Evolutionary conservation across 192 early-diverging fungal species (phyloP).

Genomic region (Coemansia sp.): DNA sequence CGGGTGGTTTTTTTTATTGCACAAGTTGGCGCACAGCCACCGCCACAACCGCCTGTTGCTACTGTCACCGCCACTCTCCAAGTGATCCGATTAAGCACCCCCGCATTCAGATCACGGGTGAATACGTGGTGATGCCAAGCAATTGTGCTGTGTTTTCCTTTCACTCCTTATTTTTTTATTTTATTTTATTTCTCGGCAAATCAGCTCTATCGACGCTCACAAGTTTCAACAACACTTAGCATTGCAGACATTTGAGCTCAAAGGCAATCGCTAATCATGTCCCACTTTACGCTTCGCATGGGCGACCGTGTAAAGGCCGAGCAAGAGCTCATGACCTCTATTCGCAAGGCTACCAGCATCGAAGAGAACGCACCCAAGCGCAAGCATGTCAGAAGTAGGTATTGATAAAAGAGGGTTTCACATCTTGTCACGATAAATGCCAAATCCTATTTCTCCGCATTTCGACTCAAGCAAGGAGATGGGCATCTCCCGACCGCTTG

Average conservation of each 20-base stretch:
- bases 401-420: background rate
- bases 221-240: background rate
- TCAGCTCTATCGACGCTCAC: background rate
- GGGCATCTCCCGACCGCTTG: background rate
- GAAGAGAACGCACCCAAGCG: slow-evolving; percentile 97
- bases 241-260: background rate
- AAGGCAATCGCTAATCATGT: background rate
- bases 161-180: background rate
- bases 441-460: background rate
- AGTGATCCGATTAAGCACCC: slow-evolving; percentile 2
- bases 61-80: background rate
- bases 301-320: slow-evolving; percentile 77
- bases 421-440: background rate
- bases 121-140: background rate
- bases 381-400: slow-evolving; percentile 80
- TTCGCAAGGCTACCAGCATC: slow-evolving; percentile 85
- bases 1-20: background rate
- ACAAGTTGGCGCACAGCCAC: background rate
- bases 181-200: background rate
- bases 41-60: background rate
- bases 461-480: background rate
- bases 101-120: slow-evolving; percentile 8
- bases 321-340: slow-evolving; percentile 79
- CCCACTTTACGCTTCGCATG: slow-evolving; percentile 60
- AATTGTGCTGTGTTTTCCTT: background rate